Base-by-base conservation (phyloP, 2,329 filamentous ascomycete genomes). In the Lasiodiplodia hormozganensis region DNA sequence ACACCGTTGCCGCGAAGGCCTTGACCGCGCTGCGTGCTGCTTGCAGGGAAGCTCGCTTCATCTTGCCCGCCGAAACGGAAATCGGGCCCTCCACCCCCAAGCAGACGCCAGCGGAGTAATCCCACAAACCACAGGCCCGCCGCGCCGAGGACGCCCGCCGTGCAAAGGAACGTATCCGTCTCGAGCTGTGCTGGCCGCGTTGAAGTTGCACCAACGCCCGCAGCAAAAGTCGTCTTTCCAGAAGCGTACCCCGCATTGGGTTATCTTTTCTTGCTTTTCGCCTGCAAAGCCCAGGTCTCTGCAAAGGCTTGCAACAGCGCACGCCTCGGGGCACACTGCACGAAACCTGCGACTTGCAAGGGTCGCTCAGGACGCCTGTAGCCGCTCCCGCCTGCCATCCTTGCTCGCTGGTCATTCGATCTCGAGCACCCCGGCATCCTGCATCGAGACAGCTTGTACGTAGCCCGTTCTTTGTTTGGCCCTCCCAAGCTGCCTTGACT, bases 271-370 rank as follows among this genome's bases (percentile, higher is more conserved):
- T 62, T 68, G 54, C 56, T 62, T 68, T 68, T 68, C 21, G 54
- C 47, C 65, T 68, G 65, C 54, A 60, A 57, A 60, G 56, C 52
- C 56, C 60, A 52, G 54, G 53, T 68, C 21, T 49, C 53, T 58
- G 53, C 65, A 58, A 67, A 67, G 65, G 54, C 65, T 68, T 62
- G 65, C 52, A 65, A 65, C 62, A 65, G 52, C 49, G 62, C 65
- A 52, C 54, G 65, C 65, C 65, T 68, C 65, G 65, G 65, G 56
- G 54, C 65, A 68, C 65, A 68, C 65, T 68, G 65, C 65, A 68
- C 65, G 65, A 60, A 60, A 62, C 56, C 65, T 68, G 56, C 65
- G 54, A 68, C 65, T 58, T 53, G 36, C 65, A 68, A 60, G 56
- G 54, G 65, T 62, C 56, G 65, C 65, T 58, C 54, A 68, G 65